phyloP scores from a whole-genome alignment of 2,329 filamentous ascomycete species.

The Epichloe typhina region DNA sequence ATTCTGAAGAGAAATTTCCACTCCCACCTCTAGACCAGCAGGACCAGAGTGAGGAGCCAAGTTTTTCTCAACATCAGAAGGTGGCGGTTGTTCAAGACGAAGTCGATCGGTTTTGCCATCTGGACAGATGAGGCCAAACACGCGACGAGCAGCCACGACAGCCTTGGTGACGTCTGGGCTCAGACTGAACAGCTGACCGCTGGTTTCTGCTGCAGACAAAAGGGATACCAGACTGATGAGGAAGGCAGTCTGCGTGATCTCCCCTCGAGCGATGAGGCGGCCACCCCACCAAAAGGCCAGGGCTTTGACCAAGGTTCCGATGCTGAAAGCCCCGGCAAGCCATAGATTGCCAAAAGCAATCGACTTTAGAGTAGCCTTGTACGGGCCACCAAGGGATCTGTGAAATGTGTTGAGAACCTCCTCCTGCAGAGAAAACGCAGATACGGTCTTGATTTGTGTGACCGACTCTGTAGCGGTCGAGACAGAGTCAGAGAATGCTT shows the following conservation, averaged over 20 bases:
- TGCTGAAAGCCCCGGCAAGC: conserved; percentile 45
- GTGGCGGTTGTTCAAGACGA: not conserved
- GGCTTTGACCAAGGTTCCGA: conserved; percentile 56
- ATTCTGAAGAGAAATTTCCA: conserved; percentile 17
- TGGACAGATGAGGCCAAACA: conserved; percentile 22
- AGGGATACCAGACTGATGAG: conserved; percentile 54
- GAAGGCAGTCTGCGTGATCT: conserved; percentile 54
- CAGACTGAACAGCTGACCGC: conserved; percentile 50
- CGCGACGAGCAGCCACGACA: conserved; percentile 27
- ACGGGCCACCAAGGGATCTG: conserved; percentile 33
- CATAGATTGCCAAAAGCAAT: conserved; percentile 42
- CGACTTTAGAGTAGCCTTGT: conserved; percentile 39
- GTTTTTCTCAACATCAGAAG: conserved; percentile 10
- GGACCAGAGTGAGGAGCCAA: not conserved
- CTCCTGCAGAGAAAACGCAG: conserved; percentile 39
- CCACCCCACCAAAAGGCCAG: conserved; percentile 74
- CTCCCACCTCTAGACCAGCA: conserved; percentile 40
- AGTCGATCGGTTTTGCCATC: not conserved
- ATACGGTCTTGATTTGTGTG: conserved; percentile 50
- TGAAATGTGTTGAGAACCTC: conserved; percentile 41
- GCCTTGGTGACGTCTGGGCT: conserved; percentile 36
- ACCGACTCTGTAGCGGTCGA: conserved; percentile 55
- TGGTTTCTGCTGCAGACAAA: conserved; percentile 47
- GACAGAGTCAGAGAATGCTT: conserved; percentile 50
- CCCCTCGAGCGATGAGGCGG: conserved; percentile 52